phyloP scores from a whole-genome alignment of 2,329 filamentous ascomycete species.

The Zymoseptoria crescenta region DNA sequence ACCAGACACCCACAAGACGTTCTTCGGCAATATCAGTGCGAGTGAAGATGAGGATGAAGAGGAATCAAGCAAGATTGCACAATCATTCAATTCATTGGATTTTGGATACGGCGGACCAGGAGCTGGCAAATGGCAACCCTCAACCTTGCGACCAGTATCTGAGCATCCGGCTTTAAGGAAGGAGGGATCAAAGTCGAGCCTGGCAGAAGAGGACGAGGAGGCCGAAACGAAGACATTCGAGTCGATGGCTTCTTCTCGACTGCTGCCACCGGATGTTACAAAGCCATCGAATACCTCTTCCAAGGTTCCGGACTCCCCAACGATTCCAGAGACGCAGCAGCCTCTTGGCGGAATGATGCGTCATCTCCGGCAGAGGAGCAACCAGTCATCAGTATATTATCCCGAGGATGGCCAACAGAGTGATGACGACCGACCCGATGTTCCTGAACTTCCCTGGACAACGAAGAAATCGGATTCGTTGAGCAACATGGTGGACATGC shows the following conservation, averaged over 20 bases:
- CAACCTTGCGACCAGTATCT: slow-evolving; percentile 26
- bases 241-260: slow-evolving; percentile 11
- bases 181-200: slow-evolving; percentile 17
- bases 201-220: slow-evolving; percentile 26
- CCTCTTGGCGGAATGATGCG: slow-evolving; percentile 57
- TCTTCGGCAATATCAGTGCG: slow-evolving; percentile 33
- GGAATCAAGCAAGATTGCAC: slow-evolving; percentile 12
- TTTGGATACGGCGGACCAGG: slow-evolving; percentile 19
- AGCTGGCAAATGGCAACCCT: slow-evolving; percentile 24
- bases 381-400: slow-evolving; percentile 67
- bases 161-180: slow-evolving; percentile 29
- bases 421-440: slow-evolving; percentile 15
- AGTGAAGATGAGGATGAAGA: slow-evolving; percentile 35
- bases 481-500: slow-evolving; percentile 5
- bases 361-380: slow-evolving; percentile 75
- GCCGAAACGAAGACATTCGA: slow-evolving; percentile 10
- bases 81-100: slow-evolving; percentile 16
- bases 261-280: slow-evolving; percentile 13
- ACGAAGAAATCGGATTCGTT: slow-evolving; percentile 14
- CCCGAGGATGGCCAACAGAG: slow-evolving; percentile 39
- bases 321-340: slow-evolving; percentile 50
- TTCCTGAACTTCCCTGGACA: slow-evolving; percentile 18
- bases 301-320: slow-evolving; percentile 61
- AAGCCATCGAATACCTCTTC: slow-evolving; percentile 11
- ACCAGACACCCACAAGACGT: slow-evolving; percentile 31